Evolutionary conservation across 1,284 basidiomycete genomes (phyloP), one percentile per base, ranked within the genome.

Genomic region (Porogramme epimiltina): DNA sequence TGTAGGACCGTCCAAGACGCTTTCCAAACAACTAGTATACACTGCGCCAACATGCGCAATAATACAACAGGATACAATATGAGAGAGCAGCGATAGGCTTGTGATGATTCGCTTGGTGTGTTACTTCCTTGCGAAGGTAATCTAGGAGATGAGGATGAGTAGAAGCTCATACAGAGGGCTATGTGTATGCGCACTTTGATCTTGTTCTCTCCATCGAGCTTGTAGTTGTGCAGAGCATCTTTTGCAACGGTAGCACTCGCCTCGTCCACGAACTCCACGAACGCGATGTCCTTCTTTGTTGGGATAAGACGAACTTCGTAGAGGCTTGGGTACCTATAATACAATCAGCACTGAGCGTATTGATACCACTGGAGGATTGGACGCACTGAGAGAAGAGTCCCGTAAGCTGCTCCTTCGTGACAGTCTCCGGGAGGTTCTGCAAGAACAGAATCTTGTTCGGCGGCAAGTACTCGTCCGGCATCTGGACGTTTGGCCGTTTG

Each of bases 381-480:
- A 80, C 81, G 58, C 59, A 94, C 90, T 93, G 89, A 53, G 91
- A 87, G 76, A 97, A 97, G 31, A 97, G 77, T 1, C 85, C 84
- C 69, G 88, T 84, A 59, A 98, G 86, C 64, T 93, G 89, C 49
- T 95, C 93, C 67, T 95, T 93, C 47, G 87, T 93, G 61, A 91
- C 88, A 36, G 74, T 89, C 64, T 94, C 92, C n/a, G 94, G 94
- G 25, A 97, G 78, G 70, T 97, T 97, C 75, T 99, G 96, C 59
- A 99, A 71, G 81, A 99, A 99, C 50, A 99, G 82, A 73, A 98
- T 96, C 71, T 95, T 95, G 89, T 99, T 99, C 26, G 96, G 96
- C 3, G 97, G 97, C 8, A 99, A 82, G 73, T 99, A 99, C 72
- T 99, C 96, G 88, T 99, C 96, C 26, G 97, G 95, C 91, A 97